phyloP scores from a whole-genome alignment of 2,329 filamentous ascomycete genomes.

The Myriosclerotinia scirpicola region DNA sequence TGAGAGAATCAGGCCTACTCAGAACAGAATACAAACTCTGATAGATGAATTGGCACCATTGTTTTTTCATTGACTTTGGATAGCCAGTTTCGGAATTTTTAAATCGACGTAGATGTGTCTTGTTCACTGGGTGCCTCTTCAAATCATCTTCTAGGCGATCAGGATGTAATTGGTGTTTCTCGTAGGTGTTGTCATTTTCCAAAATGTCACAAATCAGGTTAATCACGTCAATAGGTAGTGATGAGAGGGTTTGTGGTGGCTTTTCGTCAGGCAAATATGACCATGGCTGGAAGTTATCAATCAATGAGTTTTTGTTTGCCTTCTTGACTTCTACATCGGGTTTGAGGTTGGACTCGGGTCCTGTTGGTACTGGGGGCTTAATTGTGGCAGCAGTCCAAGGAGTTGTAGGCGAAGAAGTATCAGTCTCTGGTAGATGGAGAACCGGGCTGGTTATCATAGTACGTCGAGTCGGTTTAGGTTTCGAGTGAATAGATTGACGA shows the following conservation, averaged over 20 bases:
- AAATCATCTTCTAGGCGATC: constrained; percentile 26
- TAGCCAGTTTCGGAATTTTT: background rate
- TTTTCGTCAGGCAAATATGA: constrained; percentile 9
- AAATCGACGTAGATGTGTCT: constrained; percentile 14
- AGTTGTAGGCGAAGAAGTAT: constrained; percentile 7
- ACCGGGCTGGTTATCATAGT: constrained; percentile 32
- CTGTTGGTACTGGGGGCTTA: background rate
- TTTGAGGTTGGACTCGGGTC: background rate
- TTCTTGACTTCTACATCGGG: background rate
- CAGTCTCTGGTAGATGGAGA: constrained; percentile 26
- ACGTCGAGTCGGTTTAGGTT: constrained; percentile 34
- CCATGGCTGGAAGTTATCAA: background rate
- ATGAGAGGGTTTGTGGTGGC: constrained; percentile 57
- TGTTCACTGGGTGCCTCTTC: constrained; percentile 24
- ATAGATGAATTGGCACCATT: constrained; percentile 62
- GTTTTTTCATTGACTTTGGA: constrained; percentile 23
- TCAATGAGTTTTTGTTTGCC: background rate
- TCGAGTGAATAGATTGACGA: constrained; percentile 40
- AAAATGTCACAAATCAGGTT: constrained; percentile 62
- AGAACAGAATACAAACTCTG: constrained; percentile 65
- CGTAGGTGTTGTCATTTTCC: constrained; percentile 55
- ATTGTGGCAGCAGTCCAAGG: background rate
- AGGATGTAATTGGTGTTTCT: constrained; percentile 50
- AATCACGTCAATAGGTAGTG: constrained; percentile 55
- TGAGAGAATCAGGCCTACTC: constrained; percentile 54